Evolutionary conservation across 257 asterid species (phyloP).

Genomic region (Linderniella brevidens): DNA sequence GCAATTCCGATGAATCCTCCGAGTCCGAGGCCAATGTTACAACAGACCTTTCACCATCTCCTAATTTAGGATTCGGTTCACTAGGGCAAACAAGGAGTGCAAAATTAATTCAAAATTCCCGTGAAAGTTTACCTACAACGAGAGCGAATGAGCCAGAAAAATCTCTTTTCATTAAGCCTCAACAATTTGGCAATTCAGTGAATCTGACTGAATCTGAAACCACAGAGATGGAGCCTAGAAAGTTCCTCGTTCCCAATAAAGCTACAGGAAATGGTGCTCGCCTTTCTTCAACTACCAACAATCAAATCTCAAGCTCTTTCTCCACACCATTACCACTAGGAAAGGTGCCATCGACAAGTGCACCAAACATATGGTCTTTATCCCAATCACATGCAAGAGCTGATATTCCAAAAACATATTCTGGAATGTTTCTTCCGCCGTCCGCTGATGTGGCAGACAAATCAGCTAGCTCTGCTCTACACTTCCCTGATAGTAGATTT

Average conservation of each 20-base stretch:
- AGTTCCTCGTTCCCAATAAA: no score
- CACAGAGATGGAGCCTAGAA: background rate
- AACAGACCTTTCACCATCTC: conserved; percentile 14
- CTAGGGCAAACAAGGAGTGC: conserved; percentile 14
- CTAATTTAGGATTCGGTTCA: conserved; percentile 14
- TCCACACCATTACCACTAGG: no score
- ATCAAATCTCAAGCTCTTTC: no score
- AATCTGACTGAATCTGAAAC: conserved; percentile 21
- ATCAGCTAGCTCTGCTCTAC: conserved; percentile 19
- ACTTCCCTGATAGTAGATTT: conserved; percentile 19
- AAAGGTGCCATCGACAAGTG: conserved; percentile 12
- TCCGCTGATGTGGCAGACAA: conserved; percentile 16
- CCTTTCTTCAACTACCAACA: no score
- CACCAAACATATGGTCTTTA: conserved; percentile 20
- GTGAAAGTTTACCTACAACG: conserved; percentile 13
- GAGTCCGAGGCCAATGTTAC: background rate
- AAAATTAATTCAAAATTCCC: conserved; percentile 18
- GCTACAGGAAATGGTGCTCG: no score
- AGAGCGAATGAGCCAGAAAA: conserved; percentile 20
- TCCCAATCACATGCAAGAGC: conserved; percentile 19
- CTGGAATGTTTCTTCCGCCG: conserved; percentile 14
- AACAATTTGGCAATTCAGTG: conserved; percentile 10
- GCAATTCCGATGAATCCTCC: conserved; percentile 10
- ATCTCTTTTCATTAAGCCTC: no score
- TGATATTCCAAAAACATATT: conserved; percentile 17